Conservation (phyloP, 768 basidiomycete species). For the Trametes gibbosa region DNA sequence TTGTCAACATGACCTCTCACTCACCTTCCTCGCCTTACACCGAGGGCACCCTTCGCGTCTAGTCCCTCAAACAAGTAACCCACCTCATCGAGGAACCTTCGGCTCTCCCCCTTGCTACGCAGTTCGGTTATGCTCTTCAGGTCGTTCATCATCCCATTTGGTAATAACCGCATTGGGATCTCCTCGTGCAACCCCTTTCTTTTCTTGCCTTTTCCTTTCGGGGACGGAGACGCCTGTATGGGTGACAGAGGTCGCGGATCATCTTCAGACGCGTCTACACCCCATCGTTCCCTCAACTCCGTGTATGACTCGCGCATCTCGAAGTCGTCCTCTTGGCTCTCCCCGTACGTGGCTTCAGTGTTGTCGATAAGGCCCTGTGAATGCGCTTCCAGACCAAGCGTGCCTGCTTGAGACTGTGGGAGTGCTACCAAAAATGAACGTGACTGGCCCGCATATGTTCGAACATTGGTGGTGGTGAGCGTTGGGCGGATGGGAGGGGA, state of each 20-base stretch:
- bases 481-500: conserved; percentile 27
- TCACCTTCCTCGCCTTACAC: conserved; percentile 69
- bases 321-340: conserved; percentile 40
- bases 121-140: conserved; percentile 80
- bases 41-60: conserved; percentile 46
- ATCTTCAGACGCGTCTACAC: conserved; percentile 77
- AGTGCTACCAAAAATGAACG: conserved; percentile 78
- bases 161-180: conserved; percentile 32
- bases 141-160: conserved; percentile 66
- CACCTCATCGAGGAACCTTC: conserved; percentile 79
- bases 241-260: conserved; percentile 39
- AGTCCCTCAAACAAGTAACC: conserved; percentile 86
- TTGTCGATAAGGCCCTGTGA: conserved; percentile 9
- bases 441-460: conserved; percentile 73
- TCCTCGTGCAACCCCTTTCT: conserved; percentile 29
- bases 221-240: conserved; percentile 29
- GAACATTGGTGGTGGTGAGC: conserved; percentile 37
- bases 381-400: conserved; percentile 22
- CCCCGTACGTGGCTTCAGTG: conserved; percentile 1
- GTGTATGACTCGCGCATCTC: conserved; percentile 69
- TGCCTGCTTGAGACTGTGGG: conserved; percentile 33
- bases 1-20: neutral
- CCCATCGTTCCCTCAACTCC: conserved; percentile 74
- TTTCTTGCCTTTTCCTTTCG: conserved; percentile 40
- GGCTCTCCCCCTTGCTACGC: conserved; percentile 74